Evolutionary conservation across 768 basidiomycete species (phyloP), one percentile per base, ranked within the genome.

Genomic region (Suillus subaureus): DNA sequence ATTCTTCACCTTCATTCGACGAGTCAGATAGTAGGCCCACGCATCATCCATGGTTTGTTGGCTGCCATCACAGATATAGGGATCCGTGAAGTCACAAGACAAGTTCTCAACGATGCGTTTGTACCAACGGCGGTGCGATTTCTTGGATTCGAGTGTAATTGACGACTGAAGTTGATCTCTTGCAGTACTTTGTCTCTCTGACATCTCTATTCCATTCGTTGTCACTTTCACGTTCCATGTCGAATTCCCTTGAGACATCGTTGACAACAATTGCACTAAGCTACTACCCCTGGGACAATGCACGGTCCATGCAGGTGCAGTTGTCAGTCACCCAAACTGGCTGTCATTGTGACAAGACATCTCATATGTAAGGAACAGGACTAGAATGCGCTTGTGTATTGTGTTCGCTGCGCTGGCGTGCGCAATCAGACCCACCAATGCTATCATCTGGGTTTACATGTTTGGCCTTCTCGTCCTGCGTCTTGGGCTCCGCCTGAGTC

Each of bases 241-340:
- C 94, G 37, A 99, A 98, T 74, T 96, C 95, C 15, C 79, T 96
- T 33, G 97, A 99, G 73, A 95, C 95, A 0, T 88, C 93, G 0
- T 78, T 99, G 51, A 91, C 92, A 0, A 89, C 89, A 0, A 77
- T 91, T 49, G 96, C 96, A 1, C 83, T 97, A 63, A 79, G 81
- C 15, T 84, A 84, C 72, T 98, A 92, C 77, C 96, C 91, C 0
- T 93, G 91, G 91, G 79, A 85, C 66, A 74, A 77, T 21, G 39
- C 76, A 55, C 33, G 12, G 33, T 55, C 21, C 54, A 33, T n/a
- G 21, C 80, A 77, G 52, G 74, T 77, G 3, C 79, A 67, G 31
- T 67, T 57, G 23, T 61, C 67, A 66, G 35, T 67, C 26, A 31
- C 66, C 69, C 61, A 73, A 67, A 57, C 39, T 63, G 75, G 72